A percentile compares a stretch with the other conserved stretches of the same genome.
These are phyloP conservation scores for Smittium mucronatum DNA, from an alignment of 371 early-diverging fungal species.

Conservation along the genomic window DNA sequence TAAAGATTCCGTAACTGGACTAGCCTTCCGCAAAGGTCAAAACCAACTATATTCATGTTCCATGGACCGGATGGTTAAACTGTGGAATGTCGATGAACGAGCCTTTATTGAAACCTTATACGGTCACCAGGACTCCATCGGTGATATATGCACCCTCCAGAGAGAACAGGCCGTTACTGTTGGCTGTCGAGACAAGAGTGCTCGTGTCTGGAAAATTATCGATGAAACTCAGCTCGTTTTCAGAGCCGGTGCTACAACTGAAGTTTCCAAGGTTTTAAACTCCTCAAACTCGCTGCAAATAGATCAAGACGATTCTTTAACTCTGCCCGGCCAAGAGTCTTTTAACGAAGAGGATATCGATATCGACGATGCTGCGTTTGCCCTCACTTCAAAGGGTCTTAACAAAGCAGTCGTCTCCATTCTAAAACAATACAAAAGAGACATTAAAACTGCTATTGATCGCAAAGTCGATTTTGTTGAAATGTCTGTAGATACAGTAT, in stretches of 20 bases:
- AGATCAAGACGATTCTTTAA: conserved; percentile 16
- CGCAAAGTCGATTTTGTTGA: conserved; percentile 33
- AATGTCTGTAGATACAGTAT: conserved; percentile 71
- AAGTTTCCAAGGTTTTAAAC: conserved; percentile 12
- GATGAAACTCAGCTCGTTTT: conserved; percentile 90
- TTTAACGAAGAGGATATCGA: conserved; percentile 9
- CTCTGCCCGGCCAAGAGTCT: background rate
- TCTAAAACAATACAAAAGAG: conserved; percentile 20
- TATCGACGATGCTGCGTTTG: conserved; percentile 12
- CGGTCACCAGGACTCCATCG: conserved; percentile 89
- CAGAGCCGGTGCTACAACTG: conserved; percentile 55
- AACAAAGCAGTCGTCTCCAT: conserved; percentile 15
- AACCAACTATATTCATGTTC: conserved; percentile 87
- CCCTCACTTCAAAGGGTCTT: conserved; percentile 12
- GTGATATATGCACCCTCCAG: conserved; percentile 58
- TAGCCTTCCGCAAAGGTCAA: conserved; percentile 57
- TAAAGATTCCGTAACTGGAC: conserved; percentile 76
- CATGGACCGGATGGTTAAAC: conserved; percentile 82
- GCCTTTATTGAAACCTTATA: conserved; percentile 92
- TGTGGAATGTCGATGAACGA: conserved; percentile 87
- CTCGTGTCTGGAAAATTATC: conserved; percentile 86
- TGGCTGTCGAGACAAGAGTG: conserved; percentile 82
- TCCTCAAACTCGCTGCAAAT: conserved; percentile 27
- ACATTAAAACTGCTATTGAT: conserved; percentile 12
- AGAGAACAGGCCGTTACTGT: conserved; percentile 85